Base-by-base conservation (phyloP, 768 basidiomycete genomes). In the Russula emetica region DNA sequence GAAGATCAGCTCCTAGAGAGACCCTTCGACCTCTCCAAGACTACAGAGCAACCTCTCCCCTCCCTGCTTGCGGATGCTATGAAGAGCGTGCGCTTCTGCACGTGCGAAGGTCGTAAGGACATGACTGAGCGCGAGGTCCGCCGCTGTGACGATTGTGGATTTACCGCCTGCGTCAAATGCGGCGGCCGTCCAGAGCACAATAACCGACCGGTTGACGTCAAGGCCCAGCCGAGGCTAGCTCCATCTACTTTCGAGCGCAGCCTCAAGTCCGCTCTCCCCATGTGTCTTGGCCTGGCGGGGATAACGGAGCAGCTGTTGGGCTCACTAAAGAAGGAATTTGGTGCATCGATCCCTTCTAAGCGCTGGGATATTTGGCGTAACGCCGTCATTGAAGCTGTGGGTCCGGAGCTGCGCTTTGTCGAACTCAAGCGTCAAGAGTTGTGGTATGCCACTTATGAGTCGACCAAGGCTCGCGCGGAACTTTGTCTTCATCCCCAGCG, bases 151-250 rank as follows among this genome's bases (percentile, higher is more conserved):
- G 90, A 92, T 63, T 98, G 95, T 71, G 83, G 82, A 7, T 83
- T 84, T 10, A 83, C 91, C 16, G 86, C 88, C 38, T 98, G 95
- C 77, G 80, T 82, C 67, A 87, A 87, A 72, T 96, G 94, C 71
- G 91, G 90, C 47, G 94, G 93, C 30, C 86, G 92, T 68, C 95
- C 95, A 0, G 90, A 94, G 69, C 95, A 98, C 73, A 88, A 86
- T 67, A 85, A 84, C 66, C 71, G 74, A 22, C 74, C 78, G 0
- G 82, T 91, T 58, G 83, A 88, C 66, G 68, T 82, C 30, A 74
- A 71, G 5, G 71, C 75, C 11, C 72, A 83, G 53, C 78, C 82
- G 20, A 86, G 95, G n/a, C 72, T 90, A 10, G 77, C 81, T 5
- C 94, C 95, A 1, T 79, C 81, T 14, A 77, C 80, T 10, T 97